Evolutionary conservation across 306 rosid genomes (phyloP).

Genomic region (Quercus bicolor): DNA sequence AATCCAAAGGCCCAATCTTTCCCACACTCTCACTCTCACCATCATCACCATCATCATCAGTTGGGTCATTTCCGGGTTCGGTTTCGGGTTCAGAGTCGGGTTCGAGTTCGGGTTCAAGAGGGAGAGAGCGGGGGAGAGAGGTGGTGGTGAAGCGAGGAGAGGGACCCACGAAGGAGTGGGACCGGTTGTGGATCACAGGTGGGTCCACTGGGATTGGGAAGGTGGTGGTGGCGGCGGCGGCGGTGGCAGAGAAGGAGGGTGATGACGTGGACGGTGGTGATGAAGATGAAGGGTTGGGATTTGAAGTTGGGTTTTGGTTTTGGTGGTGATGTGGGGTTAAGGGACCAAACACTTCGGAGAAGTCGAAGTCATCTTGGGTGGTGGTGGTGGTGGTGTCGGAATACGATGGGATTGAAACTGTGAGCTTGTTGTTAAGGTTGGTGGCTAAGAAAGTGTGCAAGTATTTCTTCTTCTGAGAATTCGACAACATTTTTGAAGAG

Average conservation of each 20-base stretch:
- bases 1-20: conserved; percentile 72
- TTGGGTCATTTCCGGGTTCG: conserved; percentile 14
- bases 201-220: conserved; percentile 33
- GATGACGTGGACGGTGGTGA: conserved; percentile 20
- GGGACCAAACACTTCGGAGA: conserved; percentile 41
- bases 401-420: conserved; percentile 48
- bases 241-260: neutral
- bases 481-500: conserved; percentile 46
- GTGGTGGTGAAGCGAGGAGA: conserved; percentile 52
- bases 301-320: neutral
- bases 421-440: conserved; percentile 54
- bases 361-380: conserved; percentile 43
- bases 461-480: conserved; percentile 37
- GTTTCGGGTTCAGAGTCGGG: conserved; percentile 44
- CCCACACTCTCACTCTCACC: conserved; percentile 9
- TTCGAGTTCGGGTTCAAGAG: conserved; percentile 18
- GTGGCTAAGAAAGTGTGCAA: conserved; percentile 50
- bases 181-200: conserved; percentile 63
- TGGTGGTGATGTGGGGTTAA: conserved; percentile 20
- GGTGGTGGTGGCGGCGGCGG: neutral
- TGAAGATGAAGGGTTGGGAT: conserved; percentile 16
- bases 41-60: neutral
- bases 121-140: conserved; percentile 33
- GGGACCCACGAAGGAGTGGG: conserved; percentile 97
- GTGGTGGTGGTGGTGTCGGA: conserved; percentile 16